Evolutionary conservation across 352 stramenopile genomes (phyloP), one percentile per base, ranked within the genome.

Genomic region (Pythium aphanidermatum): DNA sequence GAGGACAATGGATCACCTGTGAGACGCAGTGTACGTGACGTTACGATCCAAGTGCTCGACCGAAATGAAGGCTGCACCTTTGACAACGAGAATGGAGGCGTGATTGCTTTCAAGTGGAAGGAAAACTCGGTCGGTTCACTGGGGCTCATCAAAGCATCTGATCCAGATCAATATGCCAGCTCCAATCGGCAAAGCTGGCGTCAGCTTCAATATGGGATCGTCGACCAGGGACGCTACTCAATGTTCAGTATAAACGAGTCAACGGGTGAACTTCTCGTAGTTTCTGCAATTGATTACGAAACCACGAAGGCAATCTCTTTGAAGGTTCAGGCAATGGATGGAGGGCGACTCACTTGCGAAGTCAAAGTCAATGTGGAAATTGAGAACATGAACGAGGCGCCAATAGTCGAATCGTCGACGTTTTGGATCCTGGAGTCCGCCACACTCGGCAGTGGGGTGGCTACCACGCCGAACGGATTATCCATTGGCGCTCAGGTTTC

Each of bases 391-490:
- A 84, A 84, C 29, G 69, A 84, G 11, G 46, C 67, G 25, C 61
- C 72, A 0, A 40, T 66, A 16, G 53, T 84, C 14, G 32, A 50
- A 6, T 27, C 62, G 4, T 28, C 19, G 5, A 56, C 46, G 4
- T 84, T 62, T 24, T 84, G 59, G 55, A 61, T 80, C n/a, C 32
- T 49, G 16, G 72, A 82, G 24, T 69, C 66, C 0, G 57, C 68
- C 20, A 7, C 35, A 17, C 14, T 60, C 13, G 53, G 47, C 4
- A 42, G 25, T 1, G 36, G 32, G 2, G 36, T 62, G 12, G 49
- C 46, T 9, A 43, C 42, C 1, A 37, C 41, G 13, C n/a, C 29
- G 5, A 21, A 60, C 27, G 55, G 47, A 6, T 10, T 50, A 8
- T 32, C 10, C 10, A 16, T 42, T 0, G 47, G 33, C 5, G 55